Evolutionary conservation across 176 grass and related monocot species (phyloP).

Genomic region (Carex kokanica): DNA sequence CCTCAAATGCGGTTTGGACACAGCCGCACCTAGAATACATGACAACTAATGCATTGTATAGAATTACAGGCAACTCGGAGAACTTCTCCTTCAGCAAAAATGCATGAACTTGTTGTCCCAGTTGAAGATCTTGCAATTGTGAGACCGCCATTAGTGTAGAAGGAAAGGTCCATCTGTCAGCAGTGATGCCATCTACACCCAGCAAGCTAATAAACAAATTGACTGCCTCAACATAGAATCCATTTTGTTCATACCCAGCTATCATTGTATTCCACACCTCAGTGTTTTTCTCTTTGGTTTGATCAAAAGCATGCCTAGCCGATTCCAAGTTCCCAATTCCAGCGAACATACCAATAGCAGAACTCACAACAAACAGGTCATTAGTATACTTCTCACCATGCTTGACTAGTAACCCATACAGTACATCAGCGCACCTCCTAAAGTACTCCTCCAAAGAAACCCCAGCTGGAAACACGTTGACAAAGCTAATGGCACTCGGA

Average conservation of each 20-base stretch:
- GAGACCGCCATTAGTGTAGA: conserved; percentile 63
- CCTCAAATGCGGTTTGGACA: conserved; percentile 56
- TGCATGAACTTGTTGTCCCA: conserved; percentile 74
- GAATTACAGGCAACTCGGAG: conserved; percentile 45
- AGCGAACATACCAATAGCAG: conserved; percentile 56
- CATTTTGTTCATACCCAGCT: conserved; percentile 69
- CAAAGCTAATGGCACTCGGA: conserved; percentile 65
- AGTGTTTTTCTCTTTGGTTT: conserved; percentile 51
- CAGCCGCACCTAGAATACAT: conserved; percentile 76
- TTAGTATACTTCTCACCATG: conserved; percentile 49
- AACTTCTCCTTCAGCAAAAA: conserved; percentile 59
- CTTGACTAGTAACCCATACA: conserved; percentile 76
- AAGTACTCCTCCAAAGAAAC: background rate
- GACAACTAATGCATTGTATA: conserved; percentile 70
- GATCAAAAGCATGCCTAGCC: conserved; percentile 51
- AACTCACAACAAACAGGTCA: conserved; percentile 74
- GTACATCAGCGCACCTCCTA: conserved; percentile 25
- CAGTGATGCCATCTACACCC: conserved; percentile 31
- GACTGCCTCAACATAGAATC: conserved; percentile 45
- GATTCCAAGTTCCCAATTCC: conserved; percentile 39
- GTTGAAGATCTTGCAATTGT: conserved; percentile 56
- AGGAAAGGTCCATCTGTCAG: conserved; percentile 75
- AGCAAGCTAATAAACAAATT: conserved; percentile 56
- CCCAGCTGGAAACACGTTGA: conserved; percentile 55
- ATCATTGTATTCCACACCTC: conserved; percentile 99